Base-by-base conservation (phyloP, 768 basidiomycete genomes). In the Melanogaster broomeanus region DNA sequence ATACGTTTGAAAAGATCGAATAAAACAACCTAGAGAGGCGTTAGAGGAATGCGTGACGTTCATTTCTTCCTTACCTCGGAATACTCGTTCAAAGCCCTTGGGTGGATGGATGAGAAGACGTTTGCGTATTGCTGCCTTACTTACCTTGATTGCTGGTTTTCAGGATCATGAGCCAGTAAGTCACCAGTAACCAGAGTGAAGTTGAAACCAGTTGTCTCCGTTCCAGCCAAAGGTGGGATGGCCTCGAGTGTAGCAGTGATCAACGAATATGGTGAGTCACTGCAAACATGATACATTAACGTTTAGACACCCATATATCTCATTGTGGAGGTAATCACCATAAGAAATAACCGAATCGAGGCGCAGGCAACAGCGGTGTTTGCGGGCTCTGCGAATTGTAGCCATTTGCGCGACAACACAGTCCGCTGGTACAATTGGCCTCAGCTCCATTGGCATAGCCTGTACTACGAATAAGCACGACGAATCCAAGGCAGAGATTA, bases 131-230 rank as follows among this genome's bases (percentile, higher is more conserved):
- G 41, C 22, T 33, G 22, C 22, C n/a, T 12, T 8, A 55, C 76
- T 53, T 51, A 81, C 83, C 83, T 77, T 8, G 81, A 84, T 33
- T 83, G 67, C 60, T 90, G 80, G 48, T 80, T 81, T 35, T 81
- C 78, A 12, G 79, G 69, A 65, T 90, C 89, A 63, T 91, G 88
- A 6, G 84, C 81, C 34, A 88, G 79, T 37, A 91, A 65, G 62
- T 91, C 88, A 21, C 88, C 88, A 0, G 88, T 91, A 60, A 77
- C 90, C 16, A 91, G 42, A 0, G 80, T 78, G 63, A 82, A 89
- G 22, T 77, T 75, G 61, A 90, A 87, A 3, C 84, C 85, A 13
- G 74, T 78, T 1, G 75, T 67, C 59, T 79, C 62, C 9, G 88
- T 87, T 8, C 77, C 82, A 21, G 87, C 75, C 24, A 91, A 69